phyloP scores from a whole-genome alignment of 345 rosid species.

The Leavenworthia alabamica region DNA sequence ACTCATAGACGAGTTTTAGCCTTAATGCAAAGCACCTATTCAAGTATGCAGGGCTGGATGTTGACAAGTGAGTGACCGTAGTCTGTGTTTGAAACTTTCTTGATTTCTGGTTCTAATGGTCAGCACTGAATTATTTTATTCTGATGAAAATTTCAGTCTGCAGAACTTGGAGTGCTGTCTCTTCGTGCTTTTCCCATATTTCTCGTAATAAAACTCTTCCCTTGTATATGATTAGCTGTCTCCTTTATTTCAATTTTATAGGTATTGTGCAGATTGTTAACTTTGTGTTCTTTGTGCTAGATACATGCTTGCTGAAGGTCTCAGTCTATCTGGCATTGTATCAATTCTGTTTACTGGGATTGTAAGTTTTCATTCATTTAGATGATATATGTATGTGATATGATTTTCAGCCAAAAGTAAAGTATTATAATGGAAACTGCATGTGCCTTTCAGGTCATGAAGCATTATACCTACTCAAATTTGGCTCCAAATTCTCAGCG shows the following conservation, averaged over 20 bases:
- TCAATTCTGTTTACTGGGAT: constrained; percentile 95
- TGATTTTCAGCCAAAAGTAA: constrained; percentile 7
- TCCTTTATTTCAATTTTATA: not conserved
- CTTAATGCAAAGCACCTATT: constrained; percentile 88
- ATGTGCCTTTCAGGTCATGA: constrained; percentile 51
- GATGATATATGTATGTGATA: not conserved
- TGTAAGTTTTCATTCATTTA: constrained; percentile 31
- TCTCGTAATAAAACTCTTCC: constrained; percentile 44
- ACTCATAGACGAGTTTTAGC: constrained; percentile 33
- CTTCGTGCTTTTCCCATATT: constrained; percentile 88
- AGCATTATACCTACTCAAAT: constrained; percentile 85
- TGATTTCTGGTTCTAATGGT: constrained; percentile 1
- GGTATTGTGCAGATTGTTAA: not conserved
- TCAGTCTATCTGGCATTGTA: constrained; percentile 96
- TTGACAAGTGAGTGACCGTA: constrained; percentile 85
- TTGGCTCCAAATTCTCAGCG: constrained; percentile 87
- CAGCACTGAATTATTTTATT: constrained; percentile 9
- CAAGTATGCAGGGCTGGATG: constrained; percentile 94
- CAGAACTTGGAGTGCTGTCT: constrained; percentile 98
- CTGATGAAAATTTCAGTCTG: constrained; percentile 57
- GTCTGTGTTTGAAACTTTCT: not conserved
- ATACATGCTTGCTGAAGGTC: constrained; percentile 99
- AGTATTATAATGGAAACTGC: not conserved
- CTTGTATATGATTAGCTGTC: not conserved
- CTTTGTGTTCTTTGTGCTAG: constrained; percentile 33